Conservation (phyloP, 208 protist genomes). For the Wallacemonas sp. region DNA sequence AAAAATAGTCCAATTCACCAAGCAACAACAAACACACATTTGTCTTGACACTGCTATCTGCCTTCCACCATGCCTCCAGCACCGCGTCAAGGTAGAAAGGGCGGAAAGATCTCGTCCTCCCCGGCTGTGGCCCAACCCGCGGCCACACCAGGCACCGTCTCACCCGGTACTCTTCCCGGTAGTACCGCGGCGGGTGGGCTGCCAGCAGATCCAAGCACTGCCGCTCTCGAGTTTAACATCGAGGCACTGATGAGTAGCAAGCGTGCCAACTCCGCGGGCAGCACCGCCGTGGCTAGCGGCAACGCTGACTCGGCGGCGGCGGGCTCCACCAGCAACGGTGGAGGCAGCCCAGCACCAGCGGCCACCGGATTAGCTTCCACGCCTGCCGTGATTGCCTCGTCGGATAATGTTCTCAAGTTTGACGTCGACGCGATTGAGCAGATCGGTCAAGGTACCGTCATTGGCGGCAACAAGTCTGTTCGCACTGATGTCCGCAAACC, state of each 20-base stretch:
- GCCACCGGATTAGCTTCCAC: too few relatives aligned
- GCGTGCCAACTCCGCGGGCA: conserved; percentile 16
- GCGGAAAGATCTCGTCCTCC: conserved; percentile 79
- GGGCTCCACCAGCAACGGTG: conserved; percentile 33
- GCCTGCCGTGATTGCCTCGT: conserved; percentile 15
- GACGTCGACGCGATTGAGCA: conserved; percentile 81
- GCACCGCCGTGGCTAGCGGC: conserved; percentile 23
- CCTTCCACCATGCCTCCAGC: conserved; percentile 53
- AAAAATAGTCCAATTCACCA: neutral
- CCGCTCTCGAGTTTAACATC: conserved; percentile 41
- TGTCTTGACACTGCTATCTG: conserved; percentile 6
- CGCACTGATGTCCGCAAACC: conserved; percentile 64
- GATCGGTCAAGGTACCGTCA: conserved; percentile 77
- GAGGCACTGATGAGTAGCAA: conserved; percentile 46
- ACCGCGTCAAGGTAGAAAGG: conserved; percentile 85
- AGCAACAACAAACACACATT: conserved; percentile 13
- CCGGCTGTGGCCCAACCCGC: conserved; percentile 35
- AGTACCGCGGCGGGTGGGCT: conserved; percentile 10
- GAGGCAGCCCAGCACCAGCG: too few relatives aligned
- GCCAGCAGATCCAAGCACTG: conserved; percentile 2
- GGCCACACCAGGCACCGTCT: conserved; percentile 50
- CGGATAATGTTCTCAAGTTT: conserved; percentile 80
- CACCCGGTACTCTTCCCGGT: conserved; percentile 49
- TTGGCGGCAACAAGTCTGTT: conserved; percentile 72
- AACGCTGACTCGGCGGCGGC: conserved; percentile 26